Evolutionary conservation across 2,329 filamentous ascomycete species (phyloP), one percentile per base, ranked within the genome.

Genomic region (Magnaporthiopsis rhizophila): DNA sequence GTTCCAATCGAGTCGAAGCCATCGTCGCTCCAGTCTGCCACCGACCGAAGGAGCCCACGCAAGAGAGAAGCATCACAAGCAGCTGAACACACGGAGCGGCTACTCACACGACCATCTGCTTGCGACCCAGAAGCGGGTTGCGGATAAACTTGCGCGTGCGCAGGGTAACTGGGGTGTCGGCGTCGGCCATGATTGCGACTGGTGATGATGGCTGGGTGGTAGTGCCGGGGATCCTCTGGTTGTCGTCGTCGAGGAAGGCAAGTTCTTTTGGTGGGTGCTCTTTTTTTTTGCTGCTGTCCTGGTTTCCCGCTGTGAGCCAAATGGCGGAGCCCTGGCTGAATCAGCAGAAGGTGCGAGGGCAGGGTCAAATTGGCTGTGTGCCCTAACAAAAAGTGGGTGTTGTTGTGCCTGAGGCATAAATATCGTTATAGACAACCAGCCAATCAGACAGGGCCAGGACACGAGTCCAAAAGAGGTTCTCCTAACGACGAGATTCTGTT

Each of bases 91-190:
- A 8, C 45, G 9, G 45, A 9, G 18, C 18, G 3, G 45, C 45
- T 53, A 89, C 90, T 88, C 92, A 97, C 94, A 97, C 91, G 83
- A 97, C 94, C 92, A 98, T 97, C 89, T 98, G 94, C 88, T 96
- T 97, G 81, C 94, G 91, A 80, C 90, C 92, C 79, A 99, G 89
- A 78, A 99, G 92, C 81, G 95, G 91, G 89, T 99, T 99, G 86
- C 93, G 92, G 85, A 98, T 96, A 91, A 99, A 99, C 87, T 98
- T 98, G 91, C 95, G 94, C 83, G 95, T 99, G 86, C 95, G 88
- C 84, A 93, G 83, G 76, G 89, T 92, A 79, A 92, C 89, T 78
- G 89, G 83, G 75, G 82, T 81, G 79, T 91, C 89, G 77, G 82
- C 81, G 83, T 93, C 90, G 83, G 93, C 90, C 94, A 97, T 97